Evolutionary conservation across 495 filamentous ascomycete genomes (phyloP).

Genomic region (Entonaema liquescens): DNA sequence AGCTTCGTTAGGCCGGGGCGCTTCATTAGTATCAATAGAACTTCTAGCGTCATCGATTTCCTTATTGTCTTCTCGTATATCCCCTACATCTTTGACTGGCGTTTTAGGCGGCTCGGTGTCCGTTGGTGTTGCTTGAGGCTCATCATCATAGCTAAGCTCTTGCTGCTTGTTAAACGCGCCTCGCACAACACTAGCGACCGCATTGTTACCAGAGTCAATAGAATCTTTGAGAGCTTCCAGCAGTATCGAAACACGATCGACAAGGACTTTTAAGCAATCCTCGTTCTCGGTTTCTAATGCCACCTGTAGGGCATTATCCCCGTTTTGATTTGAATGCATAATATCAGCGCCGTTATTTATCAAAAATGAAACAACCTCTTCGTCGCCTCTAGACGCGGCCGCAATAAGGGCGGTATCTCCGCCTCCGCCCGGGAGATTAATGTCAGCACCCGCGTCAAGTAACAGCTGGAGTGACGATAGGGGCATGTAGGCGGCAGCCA

Average conservation of each 20-base stretch:
- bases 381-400: constrained; percentile 39
- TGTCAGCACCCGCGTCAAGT: constrained; percentile 46
- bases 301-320: constrained; percentile 37
- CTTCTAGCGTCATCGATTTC: neutral
- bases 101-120: neutral
- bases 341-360: constrained; percentile 44
- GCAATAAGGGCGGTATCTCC: constrained; percentile 47
- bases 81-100: neutral
- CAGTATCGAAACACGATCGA: constrained; percentile 37
- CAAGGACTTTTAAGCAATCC: constrained; percentile 32
- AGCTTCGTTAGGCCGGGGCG: neutral
- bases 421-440: constrained; percentile 45
- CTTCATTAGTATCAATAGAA: neutral
- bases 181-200: constrained; percentile 37
- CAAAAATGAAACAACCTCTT: constrained; percentile 41
- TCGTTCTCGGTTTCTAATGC: constrained; percentile 26
- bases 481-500: constrained; percentile 42
- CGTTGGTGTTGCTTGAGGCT: constrained; percentile 18
- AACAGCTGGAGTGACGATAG: constrained; percentile 37
- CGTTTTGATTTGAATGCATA: constrained; percentile 39
- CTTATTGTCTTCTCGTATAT: neutral
- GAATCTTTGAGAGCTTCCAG: constrained; percentile 36
- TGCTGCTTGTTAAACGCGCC: constrained; percentile 38
- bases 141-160: constrained; percentile 42
- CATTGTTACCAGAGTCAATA: constrained; percentile 40